phyloP scores from a whole-genome alignment of 208 protist species.

The Leishmania tarentolae region DNA sequence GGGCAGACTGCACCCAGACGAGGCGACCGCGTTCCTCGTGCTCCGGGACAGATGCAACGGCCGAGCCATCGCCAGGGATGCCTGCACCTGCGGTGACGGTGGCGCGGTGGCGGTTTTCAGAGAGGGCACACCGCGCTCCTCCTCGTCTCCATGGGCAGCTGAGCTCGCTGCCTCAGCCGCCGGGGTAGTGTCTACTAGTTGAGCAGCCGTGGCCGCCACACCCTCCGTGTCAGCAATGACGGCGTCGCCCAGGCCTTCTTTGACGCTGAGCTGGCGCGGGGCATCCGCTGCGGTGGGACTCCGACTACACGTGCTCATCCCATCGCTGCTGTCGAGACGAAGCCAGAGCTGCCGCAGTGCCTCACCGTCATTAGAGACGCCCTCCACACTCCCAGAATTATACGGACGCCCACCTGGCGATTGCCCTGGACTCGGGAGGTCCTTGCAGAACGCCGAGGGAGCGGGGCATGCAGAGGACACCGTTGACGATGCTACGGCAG shows the following conservation, averaged over 20 bases:
- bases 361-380: not conserved
- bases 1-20: not conserved
- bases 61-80: not conserved
- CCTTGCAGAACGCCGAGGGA: not conserved
- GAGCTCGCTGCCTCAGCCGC: not conserved
- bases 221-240: not conserved
- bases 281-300: not conserved
- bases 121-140: not conserved
- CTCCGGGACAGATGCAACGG: not conserved
- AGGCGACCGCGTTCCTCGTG: not conserved
- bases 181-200: not conserved
- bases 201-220: not conserved
- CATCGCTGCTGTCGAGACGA: not conserved
- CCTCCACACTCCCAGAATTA: not conserved
- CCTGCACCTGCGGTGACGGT: constrained; percentile 1
- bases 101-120: not conserved
- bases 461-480: not conserved
- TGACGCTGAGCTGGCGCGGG: not conserved
- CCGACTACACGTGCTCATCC: not conserved
- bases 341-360: not conserved
- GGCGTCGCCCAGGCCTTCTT: not conserved
- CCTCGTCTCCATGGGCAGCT: not conserved
- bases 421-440: not conserved
- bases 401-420: not conserved
- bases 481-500: not conserved